phyloP scores from a whole-genome alignment of 1,284 basidiomycete genomes.

The Leccinum solheimii region DNA sequence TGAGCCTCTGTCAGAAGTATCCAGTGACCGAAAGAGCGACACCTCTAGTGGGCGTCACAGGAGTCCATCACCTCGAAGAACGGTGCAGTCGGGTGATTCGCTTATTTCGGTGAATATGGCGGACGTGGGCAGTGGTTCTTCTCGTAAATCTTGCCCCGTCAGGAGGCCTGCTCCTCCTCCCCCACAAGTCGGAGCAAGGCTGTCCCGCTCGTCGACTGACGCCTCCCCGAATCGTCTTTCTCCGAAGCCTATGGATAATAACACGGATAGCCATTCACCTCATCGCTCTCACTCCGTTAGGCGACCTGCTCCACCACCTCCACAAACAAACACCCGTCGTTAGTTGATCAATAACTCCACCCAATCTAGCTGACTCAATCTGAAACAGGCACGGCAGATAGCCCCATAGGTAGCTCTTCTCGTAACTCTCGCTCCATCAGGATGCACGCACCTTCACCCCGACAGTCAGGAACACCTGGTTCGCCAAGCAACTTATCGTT shows the following conservation, averaged over 20 bases:
- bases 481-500: background rate
- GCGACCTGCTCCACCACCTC: constrained; percentile 14
- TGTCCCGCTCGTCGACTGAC: background rate
- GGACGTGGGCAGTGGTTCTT: background rate
- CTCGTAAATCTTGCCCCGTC: background rate
- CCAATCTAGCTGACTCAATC: background rate
- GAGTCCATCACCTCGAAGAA: background rate
- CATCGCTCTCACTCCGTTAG: constrained; percentile 7
- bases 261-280: background rate
- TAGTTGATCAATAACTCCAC: background rate
- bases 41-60: background rate
- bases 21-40: background rate
- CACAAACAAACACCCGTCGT: background rate
- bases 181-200: constrained; percentile 1
- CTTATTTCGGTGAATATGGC: background rate
- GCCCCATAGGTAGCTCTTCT: background rate
- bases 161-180: constrained; percentile 17
- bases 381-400: background rate
- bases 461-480: background rate
- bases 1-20: constrained; percentile 2
- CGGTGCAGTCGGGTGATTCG: background rate
- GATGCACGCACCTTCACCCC: constrained; percentile 12
- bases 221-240: background rate
- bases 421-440: constrained; percentile 4
- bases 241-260: background rate